Evolutionary conservation across 2,329 filamentous ascomycete genomes (phyloP).

Genomic region (Zasmidium citrigriseum): DNA sequence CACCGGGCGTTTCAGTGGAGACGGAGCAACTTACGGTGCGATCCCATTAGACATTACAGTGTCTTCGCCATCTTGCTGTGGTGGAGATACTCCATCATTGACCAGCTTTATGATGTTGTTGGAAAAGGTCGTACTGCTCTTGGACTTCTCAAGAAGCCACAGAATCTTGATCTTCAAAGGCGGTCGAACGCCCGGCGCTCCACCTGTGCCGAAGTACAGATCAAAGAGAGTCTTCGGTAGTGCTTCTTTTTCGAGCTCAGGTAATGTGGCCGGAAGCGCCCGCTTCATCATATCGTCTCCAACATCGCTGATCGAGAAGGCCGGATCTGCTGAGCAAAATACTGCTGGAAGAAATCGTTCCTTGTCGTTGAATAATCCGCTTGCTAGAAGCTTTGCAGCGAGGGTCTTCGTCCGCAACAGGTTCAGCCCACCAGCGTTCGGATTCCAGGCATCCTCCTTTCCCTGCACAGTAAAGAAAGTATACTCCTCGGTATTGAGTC

Average conservation of each 20-base stretch:
- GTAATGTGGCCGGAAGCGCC: conserved; percentile 63
- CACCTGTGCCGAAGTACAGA: conserved; percentile 67
- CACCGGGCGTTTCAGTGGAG: conserved; percentile 1
- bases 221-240: conserved; percentile 68
- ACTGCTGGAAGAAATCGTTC: conserved; percentile 84
- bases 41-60: conserved; percentile 32
- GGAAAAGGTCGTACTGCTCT: conserved; percentile 68
- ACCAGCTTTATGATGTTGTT: conserved; percentile 70
- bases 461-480: conserved; percentile 67
- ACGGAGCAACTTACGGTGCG: conserved; percentile 24
- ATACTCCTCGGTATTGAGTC: conserved; percentile 66
- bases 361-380: conserved; percentile 78
- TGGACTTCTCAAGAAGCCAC: conserved; percentile 73
- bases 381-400: conserved; percentile 72
- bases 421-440: conserved; percentile 63
- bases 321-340: conserved; percentile 78
- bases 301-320: conserved; percentile 78
- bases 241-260: conserved; percentile 62
- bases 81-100: conserved; percentile 60
- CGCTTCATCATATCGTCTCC: conserved; percentile 89
- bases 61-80: conserved; percentile 31
- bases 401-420: conserved; percentile 70
- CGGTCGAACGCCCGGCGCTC: conserved; percentile 56
- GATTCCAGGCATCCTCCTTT: conserved; percentile 70
- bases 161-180: conserved; percentile 78